Percentiles rank a stretch among this genome's conserved stretches.
These are phyloP conservation scores for Debaryomyces psychrophilus DNA, from an alignment of 1,139 yeast species.

Conservation along the genomic window DNA sequence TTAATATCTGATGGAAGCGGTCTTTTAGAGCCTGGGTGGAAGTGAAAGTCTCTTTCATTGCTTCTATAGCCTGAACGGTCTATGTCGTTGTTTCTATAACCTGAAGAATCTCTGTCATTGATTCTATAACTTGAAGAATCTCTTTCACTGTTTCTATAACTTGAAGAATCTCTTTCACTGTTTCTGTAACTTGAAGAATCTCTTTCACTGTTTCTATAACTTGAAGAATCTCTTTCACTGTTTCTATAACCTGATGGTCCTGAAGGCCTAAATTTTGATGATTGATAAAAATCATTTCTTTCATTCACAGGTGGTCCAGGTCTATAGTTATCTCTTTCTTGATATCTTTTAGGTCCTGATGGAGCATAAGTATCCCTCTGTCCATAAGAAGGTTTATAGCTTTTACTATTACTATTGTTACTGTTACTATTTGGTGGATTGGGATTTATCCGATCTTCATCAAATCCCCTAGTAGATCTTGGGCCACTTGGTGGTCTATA, in stretches of 20 bases:
- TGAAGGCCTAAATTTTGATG: slow-evolving; percentile 14
- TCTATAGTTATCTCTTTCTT: slow-evolving; percentile 24
- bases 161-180: slow-evolving; percentile 15
- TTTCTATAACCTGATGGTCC: slow-evolving; percentile 14
- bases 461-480: slow-evolving; percentile 28
- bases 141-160: not conserved
- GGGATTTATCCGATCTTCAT: slow-evolving; percentile 13
- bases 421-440: slow-evolving; percentile 5
- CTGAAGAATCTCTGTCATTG: slow-evolving; percentile 6
- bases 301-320: slow-evolving; percentile 11
- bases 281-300: slow-evolving; percentile 8
- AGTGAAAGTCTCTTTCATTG: slow-evolving; percentile 11
- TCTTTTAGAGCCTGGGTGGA: slow-evolving; percentile 19
- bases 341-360: slow-evolving; percentile 20
- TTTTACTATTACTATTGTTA: slow-evolving; percentile 7
- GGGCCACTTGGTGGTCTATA: slow-evolving; percentile 46
- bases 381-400: slow-evolving; percentile 13
- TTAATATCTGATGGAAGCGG: slow-evolving; percentile 25
- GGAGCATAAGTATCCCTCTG: slow-evolving; percentile 16
- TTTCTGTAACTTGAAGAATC: slow-evolving; percentile 9
- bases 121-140: slow-evolving; percentile 14
- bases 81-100: too few relatives aligned
- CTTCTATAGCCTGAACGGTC: slow-evolving; percentile 13
- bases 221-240: slow-evolving; percentile 9
- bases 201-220: slow-evolving; percentile 13